Evolutionary conservation across 495 filamentous ascomycete genomes (phyloP), one percentile per base, ranked within the genome.

Genomic region (Penicillium argentinense): DNA sequence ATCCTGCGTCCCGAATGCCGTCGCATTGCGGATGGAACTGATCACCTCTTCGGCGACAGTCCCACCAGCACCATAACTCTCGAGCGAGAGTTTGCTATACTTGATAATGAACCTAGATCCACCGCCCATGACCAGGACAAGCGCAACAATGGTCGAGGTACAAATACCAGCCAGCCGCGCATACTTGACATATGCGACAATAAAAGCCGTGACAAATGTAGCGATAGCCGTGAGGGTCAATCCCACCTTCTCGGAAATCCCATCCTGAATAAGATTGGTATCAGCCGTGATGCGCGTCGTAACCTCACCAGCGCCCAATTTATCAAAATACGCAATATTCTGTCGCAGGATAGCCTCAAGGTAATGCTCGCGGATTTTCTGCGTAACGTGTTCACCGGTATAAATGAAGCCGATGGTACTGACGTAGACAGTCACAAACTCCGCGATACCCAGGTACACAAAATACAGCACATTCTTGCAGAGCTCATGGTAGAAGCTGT

Each of bases 1-100:
- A 39, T 89, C 84, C 66, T 98, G 91, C 0, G 91, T 96, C 47
- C 86, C 87, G 57, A 97, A 98, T 7, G 93, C 93, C 4, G 85
- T 84, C n/a, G 91, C 87, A 62, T 95, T 97, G 26, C 93, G 81
- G 53, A 97, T 86, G 6, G 91, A 96, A 58, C 87, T 92, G 60
- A 98, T 83, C 45, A 96, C 91, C 67, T 98, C 93, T 64, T 97
- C 93, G 1, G 89, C 92, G 14, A 98, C 78, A 0, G 86, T 91
- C 36, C 92, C 92, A 57, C 91, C 91, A 12, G 82, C 72, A 34
- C 87, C 91, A 56, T 92, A 92, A 4, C 87, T 80, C 33, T 85
- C 74, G 38, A 96, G 73, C 23, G 88, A 84, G 32, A 82, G 64
- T 62, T 87, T 90, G 62, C 84, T 89, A 59, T 76, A 93, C 57